phyloP scores from a whole-genome alignment of 2,329 filamentous ascomycete species.

The Cordyceps pruinosa region DNA sequence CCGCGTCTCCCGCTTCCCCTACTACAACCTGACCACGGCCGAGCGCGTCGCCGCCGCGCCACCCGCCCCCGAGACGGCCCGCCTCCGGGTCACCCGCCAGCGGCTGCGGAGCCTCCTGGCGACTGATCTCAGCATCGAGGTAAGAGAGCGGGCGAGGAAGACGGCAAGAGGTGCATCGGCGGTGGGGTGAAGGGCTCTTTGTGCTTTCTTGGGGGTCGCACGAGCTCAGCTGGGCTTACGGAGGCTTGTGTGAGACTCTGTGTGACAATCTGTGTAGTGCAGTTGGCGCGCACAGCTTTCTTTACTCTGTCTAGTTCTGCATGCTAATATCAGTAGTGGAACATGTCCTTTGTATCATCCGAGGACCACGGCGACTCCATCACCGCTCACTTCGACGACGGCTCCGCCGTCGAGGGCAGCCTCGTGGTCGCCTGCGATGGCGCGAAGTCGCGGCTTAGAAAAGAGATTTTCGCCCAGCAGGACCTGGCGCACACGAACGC shows the following conservation, averaged over 20 bases:
- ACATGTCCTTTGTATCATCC: constrained; percentile 29
- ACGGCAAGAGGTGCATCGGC: too few species aligned
- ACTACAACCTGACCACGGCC: constrained; percentile 48
- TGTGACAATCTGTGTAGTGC: too few species aligned
- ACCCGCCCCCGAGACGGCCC: constrained; percentile 34
- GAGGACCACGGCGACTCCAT: constrained; percentile 27
- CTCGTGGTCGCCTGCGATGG: constrained; percentile 47
- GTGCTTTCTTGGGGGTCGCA: too few species aligned
- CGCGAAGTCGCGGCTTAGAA: constrained; percentile 36
- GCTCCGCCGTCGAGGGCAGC: constrained; percentile 31
- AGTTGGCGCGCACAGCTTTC: too few species aligned
- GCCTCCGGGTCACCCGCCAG: constrained; percentile 42
- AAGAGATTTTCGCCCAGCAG: constrained; percentile 27
- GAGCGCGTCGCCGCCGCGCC: constrained; percentile 35
- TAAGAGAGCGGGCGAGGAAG: constrained; percentile 19
- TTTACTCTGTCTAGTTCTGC: neutral
- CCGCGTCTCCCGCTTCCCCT: constrained; percentile 42
- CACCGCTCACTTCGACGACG: constrained; percentile 41
- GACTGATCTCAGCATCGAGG: constrained; percentile 40
- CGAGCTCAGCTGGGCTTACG: too few species aligned
- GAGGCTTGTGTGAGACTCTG: too few species aligned
- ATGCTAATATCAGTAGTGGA: constrained; percentile 28
- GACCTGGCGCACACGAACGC: constrained; percentile 25
- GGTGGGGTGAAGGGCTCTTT: too few species aligned
- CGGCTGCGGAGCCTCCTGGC: constrained; percentile 39